Percentiles rank a stretch among this genome's conserved stretches.
phyloP scores from a whole-genome alignment of 805 yeast species.

The Kurtzmaniella fragi region DNA sequence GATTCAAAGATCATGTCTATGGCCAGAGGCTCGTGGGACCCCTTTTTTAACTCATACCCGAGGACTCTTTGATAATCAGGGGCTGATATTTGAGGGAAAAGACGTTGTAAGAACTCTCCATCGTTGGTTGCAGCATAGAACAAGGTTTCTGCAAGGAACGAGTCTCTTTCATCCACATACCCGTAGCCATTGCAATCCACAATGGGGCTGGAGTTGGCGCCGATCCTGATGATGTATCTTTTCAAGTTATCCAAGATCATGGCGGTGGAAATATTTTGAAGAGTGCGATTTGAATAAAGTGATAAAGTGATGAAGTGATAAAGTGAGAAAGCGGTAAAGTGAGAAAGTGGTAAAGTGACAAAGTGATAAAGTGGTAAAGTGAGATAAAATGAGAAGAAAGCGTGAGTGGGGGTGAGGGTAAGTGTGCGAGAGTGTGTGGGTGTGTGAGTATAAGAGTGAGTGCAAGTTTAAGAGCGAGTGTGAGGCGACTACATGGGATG shows the following conservation, averaged over 20 bases:
- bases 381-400: too few species aligned
- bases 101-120: conserved; percentile 26
- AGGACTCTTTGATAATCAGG: neutral
- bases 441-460: too few species aligned
- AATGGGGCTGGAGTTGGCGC: neutral
- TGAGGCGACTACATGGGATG: too few species aligned
- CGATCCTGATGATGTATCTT: conserved; percentile 1
- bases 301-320: too few species aligned
- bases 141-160: conserved; percentile 11
- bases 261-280: neutral
- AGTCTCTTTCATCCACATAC: neutral
- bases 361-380: too few species aligned
- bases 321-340: too few species aligned
- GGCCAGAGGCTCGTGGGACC: neutral
- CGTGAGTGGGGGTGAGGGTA: too few species aligned
- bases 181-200: neutral
- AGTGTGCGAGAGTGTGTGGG: too few species aligned
- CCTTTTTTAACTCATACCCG: neutral
- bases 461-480: too few species aligned
- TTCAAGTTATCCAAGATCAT: neutral
- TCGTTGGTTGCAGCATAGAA: conserved; percentile 31
- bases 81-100: conserved; percentile 28
- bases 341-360: too few species aligned
- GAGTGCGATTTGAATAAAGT: too few species aligned
- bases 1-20: neutral